Base-by-base conservation (phyloP, 345 rosid genomes). In the Raphanus raphanistrum region DNA sequence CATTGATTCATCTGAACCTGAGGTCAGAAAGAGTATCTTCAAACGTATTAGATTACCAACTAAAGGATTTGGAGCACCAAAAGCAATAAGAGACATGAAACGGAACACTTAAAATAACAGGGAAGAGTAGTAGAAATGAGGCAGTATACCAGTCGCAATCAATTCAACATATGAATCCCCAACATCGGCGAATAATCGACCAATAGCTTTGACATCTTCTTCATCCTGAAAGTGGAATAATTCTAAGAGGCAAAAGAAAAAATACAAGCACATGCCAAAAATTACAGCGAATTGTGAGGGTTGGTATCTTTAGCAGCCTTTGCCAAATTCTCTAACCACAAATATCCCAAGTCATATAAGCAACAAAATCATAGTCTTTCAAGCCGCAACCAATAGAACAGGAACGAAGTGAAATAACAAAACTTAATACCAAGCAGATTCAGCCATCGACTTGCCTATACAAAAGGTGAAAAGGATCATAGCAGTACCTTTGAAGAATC, bases 171-270 rank as follows among this genome's bases (percentile, higher is more conserved):
- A 95, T 60, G 97, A 90, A 89, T 95, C 99, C 54, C 99, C 99
- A 86, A 93, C 87, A 78, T 93, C 99, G 70, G 99, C 96, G 68
- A 95, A 91, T 80, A 95, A 87, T 68, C 97, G 89, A 81, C 94
- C 99, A 74, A 95, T 92, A 76, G 99, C 98, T 83, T 93, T 95
- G 83, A 93, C 88, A 84, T 93, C 99, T 84, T 95, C 99, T 75
- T 93, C 99, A 81, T 95, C 99, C 98, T 95, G 89, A 72, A 65
- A 81, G 79, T 31, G 68, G 80, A 65, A 70, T 38, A 12, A 25
- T 71, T 38, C 5, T 27, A 80, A 80, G 81, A 61, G 66, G 41
- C 29, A 50, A 60, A 36, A 43, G 64, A 50, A 60, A 58, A 67
- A 71, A 6, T 17, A 60, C 63, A 71, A 57, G 50, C 28, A 66